Evolutionary conservation across 805 yeast species (phyloP).

Genomic region (Ogataea henricii): DNA sequence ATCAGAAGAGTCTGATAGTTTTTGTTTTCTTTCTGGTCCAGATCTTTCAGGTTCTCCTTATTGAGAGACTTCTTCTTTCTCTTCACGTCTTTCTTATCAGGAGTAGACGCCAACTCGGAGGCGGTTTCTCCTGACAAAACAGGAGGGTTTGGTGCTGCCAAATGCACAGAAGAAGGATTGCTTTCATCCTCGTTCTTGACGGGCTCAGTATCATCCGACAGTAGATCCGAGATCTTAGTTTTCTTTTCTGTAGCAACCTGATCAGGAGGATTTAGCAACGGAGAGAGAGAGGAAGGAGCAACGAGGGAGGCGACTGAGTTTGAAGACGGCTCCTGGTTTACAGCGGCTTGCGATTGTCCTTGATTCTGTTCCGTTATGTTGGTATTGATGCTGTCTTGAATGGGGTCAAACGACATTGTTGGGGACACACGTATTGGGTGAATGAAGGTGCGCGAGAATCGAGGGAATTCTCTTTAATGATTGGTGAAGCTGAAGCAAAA

Average conservation of each 20-base stretch:
- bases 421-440: background rate
- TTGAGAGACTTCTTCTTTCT: conserved; percentile 14
- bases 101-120: background rate
- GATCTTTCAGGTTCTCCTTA: conserved; percentile 14
- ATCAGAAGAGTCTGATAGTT: conserved; percentile 32
- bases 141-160: background rate
- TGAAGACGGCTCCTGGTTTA: background rate
- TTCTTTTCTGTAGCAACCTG: conserved; percentile 1
- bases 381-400: conserved; percentile 26
- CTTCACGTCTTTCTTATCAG: conserved; percentile 15
- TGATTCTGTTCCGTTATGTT: conserved; percentile 5
- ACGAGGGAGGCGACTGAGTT: background rate
- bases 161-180: background rate
- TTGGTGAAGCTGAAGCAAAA: too few relatives aligned
- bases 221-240: conserved; percentile 2
- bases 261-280: conserved; percentile 9
- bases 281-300: conserved; percentile 1
- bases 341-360: background rate
- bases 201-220: background rate
- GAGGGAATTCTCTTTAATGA: background rate
- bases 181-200: background rate
- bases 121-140: conserved; percentile 3
- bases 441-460: background rate
- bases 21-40: conserved; percentile 23
- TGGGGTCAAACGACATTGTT: conserved; percentile 33